Base-by-base conservation (phyloP, 1,284 basidiomycete species). In the Cystobasidium sp. region DNA sequence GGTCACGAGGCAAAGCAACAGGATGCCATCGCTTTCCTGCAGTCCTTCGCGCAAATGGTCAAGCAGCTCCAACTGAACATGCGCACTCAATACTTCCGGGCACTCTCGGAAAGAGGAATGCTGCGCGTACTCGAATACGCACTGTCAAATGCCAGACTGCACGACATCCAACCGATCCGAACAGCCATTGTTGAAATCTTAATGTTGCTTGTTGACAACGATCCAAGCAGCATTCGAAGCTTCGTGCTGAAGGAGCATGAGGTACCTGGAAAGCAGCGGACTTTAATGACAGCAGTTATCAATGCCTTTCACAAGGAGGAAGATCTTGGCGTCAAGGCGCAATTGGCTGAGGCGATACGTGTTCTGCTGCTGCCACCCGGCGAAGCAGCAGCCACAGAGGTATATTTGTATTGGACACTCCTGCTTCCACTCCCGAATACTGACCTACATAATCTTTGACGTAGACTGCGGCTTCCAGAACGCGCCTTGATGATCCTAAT, bases 21-120 rank as follows among this genome's bases (percentile, higher is more conserved):
- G 55, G 91, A 94, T 79, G 89, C 93, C 24, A 88, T 97, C 47
- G 84, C 90, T 58, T 90, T 99, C 77, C 85, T 99, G 52, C 94
- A 97, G 79, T 94, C 97, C 79, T 88, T 99, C 8, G 93, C 93
- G 80, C 86, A 90, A 56, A 97, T 98, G 91, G 94, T 93, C 77
- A 99, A 98, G 86, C 94, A 94, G 80, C 90, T 98, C 14, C 96
- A 98, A 82, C 86, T 97, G 7, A 90, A 91, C 6, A 88, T 90
- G 20, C 90, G 97, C 44, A 87, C 97, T 81, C 85, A 88, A 5
- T 88, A 99, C n/a, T 98, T 97, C 84, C 90, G 94, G 65, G 87
- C 89, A 1, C 86, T 99, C 9, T 88, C 95, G 67, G 95, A 98
- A 76, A 88, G 91, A 14, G 96, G 94, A 0, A 86, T 98, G 59